These are phyloP conservation scores for Uromyces viciae-fabae DNA, from an alignment of 1,284 basidiomycete species.

Conservation along the genomic window DNA sequence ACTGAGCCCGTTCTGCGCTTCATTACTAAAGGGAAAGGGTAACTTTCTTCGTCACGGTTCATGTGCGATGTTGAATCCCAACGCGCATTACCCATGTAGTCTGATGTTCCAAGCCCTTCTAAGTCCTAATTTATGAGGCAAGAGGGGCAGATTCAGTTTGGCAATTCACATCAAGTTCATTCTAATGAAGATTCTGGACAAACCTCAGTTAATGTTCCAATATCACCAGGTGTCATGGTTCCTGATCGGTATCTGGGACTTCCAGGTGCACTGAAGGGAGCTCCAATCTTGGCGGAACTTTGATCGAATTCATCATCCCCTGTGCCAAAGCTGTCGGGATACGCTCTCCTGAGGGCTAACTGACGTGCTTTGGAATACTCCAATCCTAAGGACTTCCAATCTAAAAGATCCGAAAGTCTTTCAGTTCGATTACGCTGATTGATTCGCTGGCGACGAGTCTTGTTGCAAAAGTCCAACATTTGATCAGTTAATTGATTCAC, in stretches of 20 bases:
- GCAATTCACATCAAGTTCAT: not conserved
- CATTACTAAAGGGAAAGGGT: slow-evolving; percentile 64
- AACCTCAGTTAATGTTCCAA: slow-evolving; percentile 67
- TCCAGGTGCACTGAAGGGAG: slow-evolving; percentile 75
- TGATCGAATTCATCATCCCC: slow-evolving; percentile 63
- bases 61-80: slow-evolving; percentile 36
- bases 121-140: slow-evolving; percentile 60
- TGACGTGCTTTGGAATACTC: slow-evolving; percentile 95
- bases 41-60: slow-evolving; percentile 71
- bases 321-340: slow-evolving; percentile 80
- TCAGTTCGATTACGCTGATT: slow-evolving; percentile 98
- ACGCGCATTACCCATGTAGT: slow-evolving; percentile 71
- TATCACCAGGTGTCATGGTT: slow-evolving; percentile 79
- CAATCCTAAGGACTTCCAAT: slow-evolving; percentile 96
- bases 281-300: slow-evolving; percentile 64
- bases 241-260: slow-evolving; percentile 75
- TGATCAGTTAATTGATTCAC: slow-evolving; percentile 66
- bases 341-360: slow-evolving; percentile 76
- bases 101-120: slow-evolving; percentile 77
- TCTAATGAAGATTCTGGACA: not conserved
- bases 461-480: slow-evolving; percentile 75
- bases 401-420: slow-evolving; percentile 80
- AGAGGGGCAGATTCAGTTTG: not conserved
- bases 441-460: slow-evolving; percentile 92
- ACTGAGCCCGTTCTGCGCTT: slow-evolving; percentile 35